Conservation (phyloP, 345 rosid species). For the Citrus medica region DNA sequence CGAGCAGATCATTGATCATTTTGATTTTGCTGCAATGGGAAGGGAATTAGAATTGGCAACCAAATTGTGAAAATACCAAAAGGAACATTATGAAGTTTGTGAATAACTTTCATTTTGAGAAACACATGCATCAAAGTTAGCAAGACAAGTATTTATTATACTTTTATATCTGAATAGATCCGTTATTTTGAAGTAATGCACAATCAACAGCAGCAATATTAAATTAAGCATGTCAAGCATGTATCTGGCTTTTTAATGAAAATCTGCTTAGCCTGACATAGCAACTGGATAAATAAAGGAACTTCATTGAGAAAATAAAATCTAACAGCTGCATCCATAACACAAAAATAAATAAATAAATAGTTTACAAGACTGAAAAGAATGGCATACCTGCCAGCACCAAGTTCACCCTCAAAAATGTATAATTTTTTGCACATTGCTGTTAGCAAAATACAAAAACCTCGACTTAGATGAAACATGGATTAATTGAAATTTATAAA, state of each 20-base stretch:
- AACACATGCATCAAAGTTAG: background rate
- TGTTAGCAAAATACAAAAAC: conserved; percentile 28
- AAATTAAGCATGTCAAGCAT: background rate
- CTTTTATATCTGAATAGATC: background rate
- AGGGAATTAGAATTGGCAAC: conserved; percentile 5
- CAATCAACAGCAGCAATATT: background rate
- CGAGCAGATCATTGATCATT: conserved; percentile 76
- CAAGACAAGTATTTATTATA: background rate
- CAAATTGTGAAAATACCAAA: conserved; percentile 2
- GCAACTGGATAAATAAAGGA: background rate
- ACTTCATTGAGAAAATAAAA: background rate
- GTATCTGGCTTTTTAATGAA: background rate
- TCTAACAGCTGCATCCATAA: background rate
- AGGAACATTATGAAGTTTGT: background rate
- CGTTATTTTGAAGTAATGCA: background rate
- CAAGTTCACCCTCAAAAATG: conserved; percentile 70
- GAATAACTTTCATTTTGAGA: background rate
- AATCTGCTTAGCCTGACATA: background rate
- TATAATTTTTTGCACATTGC: conserved; percentile 76
- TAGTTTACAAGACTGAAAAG: conserved; percentile 3
- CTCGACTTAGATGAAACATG: conserved; percentile 6
- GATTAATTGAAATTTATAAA: conserved; percentile 6
- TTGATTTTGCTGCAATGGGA: conserved; percentile 57
- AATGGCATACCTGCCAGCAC: conserved; percentile 72
- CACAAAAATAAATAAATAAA: background rate